Evolutionary conservation across 768 basidiomycete genomes (phyloP).

Genomic region (Clitopilus passeckerianus): DNA sequence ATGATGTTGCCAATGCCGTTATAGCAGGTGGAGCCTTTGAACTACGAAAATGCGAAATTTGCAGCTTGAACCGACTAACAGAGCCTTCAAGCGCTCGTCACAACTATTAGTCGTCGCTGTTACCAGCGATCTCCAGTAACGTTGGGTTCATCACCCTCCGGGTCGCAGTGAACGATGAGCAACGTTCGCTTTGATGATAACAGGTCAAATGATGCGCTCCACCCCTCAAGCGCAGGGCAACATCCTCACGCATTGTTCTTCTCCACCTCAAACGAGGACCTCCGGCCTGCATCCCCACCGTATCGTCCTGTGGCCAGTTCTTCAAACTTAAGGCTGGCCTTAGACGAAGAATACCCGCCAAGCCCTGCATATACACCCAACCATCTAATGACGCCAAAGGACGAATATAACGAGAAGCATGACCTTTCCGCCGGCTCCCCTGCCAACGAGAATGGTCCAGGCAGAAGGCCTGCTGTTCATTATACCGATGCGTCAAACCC

Average conservation of each 20-base stretch:
- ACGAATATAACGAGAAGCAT: background rate
- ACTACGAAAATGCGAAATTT: background rate
- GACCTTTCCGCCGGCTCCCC: constrained; percentile 2
- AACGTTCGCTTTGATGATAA: background rate
- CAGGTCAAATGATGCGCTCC: background rate
- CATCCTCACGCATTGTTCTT: constrained; percentile 4
- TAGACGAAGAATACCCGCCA: constrained; percentile 15
- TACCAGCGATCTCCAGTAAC: background rate
- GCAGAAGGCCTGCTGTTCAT: constrained; percentile 34
- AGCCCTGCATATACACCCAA: constrained; percentile 20
- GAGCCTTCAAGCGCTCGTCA: background rate
- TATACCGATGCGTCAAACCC: constrained; percentile 40
- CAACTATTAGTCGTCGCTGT: background rate
- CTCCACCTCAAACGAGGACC: constrained; percentile 12
- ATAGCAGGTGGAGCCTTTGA: background rate
- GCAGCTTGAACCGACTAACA: background rate
- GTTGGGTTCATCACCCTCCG: background rate
- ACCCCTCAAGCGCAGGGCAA: background rate
- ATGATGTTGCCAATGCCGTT: background rate
- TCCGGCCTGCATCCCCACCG: constrained; percentile 25
- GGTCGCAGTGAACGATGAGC: background rate
- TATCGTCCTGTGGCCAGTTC: constrained; percentile 29
- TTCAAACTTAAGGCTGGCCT: constrained; percentile 20
- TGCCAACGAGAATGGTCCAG: background rate
- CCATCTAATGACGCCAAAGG: constrained; percentile 6